These are phyloP conservation scores for Parastagonospora avenae DNA, from an alignment of 2,329 filamentous ascomycete species.

Conservation along the genomic window DNA sequence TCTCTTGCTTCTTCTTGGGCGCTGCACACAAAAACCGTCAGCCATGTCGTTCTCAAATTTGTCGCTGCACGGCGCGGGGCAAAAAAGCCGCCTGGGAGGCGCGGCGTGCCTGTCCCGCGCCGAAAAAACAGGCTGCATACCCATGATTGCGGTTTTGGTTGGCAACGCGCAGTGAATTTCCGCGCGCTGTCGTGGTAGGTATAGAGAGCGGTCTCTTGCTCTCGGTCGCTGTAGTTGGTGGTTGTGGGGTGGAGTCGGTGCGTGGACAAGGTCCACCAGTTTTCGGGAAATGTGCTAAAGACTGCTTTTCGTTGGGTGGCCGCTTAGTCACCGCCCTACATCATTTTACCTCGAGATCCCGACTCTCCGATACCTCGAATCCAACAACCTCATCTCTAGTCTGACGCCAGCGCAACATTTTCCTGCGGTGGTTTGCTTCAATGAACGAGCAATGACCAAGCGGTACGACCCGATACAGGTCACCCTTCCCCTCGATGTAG, in stretches of 20 bases:
- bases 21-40: constrained; percentile 62
- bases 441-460: constrained; percentile 31
- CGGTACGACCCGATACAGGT: constrained; percentile 27
- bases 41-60: constrained; percentile 34
- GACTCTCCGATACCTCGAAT: neutral
- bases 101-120: constrained; percentile 32
- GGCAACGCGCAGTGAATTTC: constrained; percentile 45
- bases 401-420: neutral
- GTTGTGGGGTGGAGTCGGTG: constrained; percentile 30
- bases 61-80: constrained; percentile 28
- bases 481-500: constrained; percentile 36
- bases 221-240: constrained; percentile 31
- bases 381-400: neutral
- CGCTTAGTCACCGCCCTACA: constrained; percentile 16
- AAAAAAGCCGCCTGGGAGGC: constrained; percentile 27
- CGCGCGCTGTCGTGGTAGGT: constrained; percentile 42
- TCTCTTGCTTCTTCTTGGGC: constrained; percentile 92
- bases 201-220: constrained; percentile 34
- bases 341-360: neutral
- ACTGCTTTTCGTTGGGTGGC: constrained; percentile 17
- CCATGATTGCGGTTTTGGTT: constrained; percentile 64
- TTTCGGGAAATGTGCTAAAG: constrained; percentile 20
- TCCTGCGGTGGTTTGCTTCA: constrained; percentile 7
- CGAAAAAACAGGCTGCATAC: constrained; percentile 44
- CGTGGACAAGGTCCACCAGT: constrained; percentile 22